A percentile compares a stretch with the other conserved stretches of the same genome.
Evolutionary conservation across 1,284 basidiomycete species (phyloP).

Genomic region (Pulveroboletus sp.): DNA sequence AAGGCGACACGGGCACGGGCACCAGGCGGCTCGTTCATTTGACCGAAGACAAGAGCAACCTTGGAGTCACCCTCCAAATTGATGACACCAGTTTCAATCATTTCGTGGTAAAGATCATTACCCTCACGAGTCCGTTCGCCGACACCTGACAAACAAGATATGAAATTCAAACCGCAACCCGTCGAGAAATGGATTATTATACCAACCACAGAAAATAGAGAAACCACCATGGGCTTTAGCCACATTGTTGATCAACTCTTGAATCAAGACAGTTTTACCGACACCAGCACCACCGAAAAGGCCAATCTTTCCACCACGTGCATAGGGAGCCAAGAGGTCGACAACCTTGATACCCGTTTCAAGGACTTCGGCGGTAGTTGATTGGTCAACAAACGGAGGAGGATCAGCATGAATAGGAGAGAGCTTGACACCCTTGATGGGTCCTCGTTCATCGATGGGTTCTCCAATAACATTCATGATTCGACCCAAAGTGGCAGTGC

Average conservation of each 20-base stretch:
- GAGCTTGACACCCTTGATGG: slow-evolving; percentile 92
- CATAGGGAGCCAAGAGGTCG: slow-evolving; percentile 98
- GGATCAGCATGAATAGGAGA: slow-evolving; percentile 96
- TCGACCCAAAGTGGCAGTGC: slow-evolving; percentile 89
- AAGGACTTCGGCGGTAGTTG: slow-evolving; percentile 95
- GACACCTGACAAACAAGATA: slow-evolving; percentile 63
- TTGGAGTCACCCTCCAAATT: slow-evolving; percentile 98
- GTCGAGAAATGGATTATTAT: neutral
- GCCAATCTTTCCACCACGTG: slow-evolving; percentile 99
- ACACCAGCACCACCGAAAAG: slow-evolving; percentile 99
- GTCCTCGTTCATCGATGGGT: slow-evolving; percentile 98
- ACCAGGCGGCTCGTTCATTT: slow-evolving; percentile 99
- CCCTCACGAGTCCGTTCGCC: slow-evolving; percentile 99
- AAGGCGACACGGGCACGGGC: slow-evolving; percentile 99
- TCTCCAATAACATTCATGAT: slow-evolving; percentile 99
- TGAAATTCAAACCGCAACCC: neutral
- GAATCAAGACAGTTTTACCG: slow-evolving; percentile 99
- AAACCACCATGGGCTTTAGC: slow-evolving; percentile 99
- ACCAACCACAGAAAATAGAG: slow-evolving; percentile 97
- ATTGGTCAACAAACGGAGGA: slow-evolving; percentile 96
- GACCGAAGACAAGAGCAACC: slow-evolving; percentile 99
- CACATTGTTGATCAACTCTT: slow-evolving; percentile 99
- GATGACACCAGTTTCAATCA: slow-evolving; percentile 99
- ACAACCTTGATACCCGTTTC: slow-evolving; percentile 99
- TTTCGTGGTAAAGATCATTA: slow-evolving; percentile 99